Conservation (phyloP, 371 early-diverging fungal genomes). For the Rozella allomycis region DNA sequence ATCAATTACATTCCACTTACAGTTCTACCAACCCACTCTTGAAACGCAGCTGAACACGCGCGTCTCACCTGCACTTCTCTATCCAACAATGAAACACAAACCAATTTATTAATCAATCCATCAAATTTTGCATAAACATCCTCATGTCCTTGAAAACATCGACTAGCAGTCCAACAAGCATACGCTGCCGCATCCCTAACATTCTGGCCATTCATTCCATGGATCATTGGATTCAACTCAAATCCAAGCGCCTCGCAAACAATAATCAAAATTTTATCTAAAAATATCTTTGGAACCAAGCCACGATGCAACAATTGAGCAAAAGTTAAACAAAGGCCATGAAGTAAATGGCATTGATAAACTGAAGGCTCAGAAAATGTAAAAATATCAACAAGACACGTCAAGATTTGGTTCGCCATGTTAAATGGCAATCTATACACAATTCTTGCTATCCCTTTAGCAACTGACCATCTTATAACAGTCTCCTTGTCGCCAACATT, state of each 20-base stretch:
- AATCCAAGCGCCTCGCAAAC: no score
- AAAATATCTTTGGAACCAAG: no score
- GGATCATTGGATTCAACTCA: no score
- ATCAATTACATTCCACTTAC: slow-evolving; percentile 14
- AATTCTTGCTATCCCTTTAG: slow-evolving; percentile 79
- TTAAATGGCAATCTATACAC: slow-evolving; percentile 51
- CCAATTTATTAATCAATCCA: slow-evolving; percentile 43
- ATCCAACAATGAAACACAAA: slow-evolving; percentile 63
- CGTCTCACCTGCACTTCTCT: slow-evolving; percentile 80
- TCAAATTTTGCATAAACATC: slow-evolving; percentile 13
- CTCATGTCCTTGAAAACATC: slow-evolving; percentile 50
- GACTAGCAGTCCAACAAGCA: slow-evolving; percentile 39
- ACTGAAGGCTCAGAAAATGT: no score
- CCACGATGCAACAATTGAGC: slow-evolving; percentile 80
- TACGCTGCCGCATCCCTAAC: slow-evolving; percentile 91
- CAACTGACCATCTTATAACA: slow-evolving; percentile 82
- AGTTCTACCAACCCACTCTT: slow-evolving; percentile 85
- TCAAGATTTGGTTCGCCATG: slow-evolving; percentile 57
- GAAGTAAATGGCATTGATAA: slow-evolving; percentile 78
- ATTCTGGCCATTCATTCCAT: no score
- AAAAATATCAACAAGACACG: slow-evolving; percentile 46
- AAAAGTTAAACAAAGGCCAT: slow-evolving; percentile 73
- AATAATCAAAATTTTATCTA: no score
- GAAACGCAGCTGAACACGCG: slow-evolving; percentile 89
- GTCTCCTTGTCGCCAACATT: no score